Evolutionary conservation across 768 basidiomycete genomes (phyloP).

Genomic region (Baorangia bicolor): DNA sequence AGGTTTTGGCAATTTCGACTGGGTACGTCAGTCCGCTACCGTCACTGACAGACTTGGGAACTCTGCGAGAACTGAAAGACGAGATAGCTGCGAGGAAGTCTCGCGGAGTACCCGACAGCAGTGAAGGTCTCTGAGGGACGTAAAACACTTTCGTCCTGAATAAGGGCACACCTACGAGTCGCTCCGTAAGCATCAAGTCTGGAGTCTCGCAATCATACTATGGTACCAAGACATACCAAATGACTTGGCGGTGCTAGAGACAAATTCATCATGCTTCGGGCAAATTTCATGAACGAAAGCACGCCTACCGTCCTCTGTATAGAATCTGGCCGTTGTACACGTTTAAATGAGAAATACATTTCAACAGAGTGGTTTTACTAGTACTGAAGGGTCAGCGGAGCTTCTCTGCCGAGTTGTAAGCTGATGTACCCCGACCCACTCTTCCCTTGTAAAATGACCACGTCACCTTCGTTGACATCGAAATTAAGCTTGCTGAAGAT

Average conservation of each 20-base stretch:
- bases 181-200: neutral
- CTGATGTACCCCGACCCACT: constrained; percentile 67
- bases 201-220: neutral
- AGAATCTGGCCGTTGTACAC: constrained; percentile 64
- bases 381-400: constrained; percentile 6
- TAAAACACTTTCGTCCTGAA: constrained; percentile 83
- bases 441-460: constrained; percentile 74
- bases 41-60: constrained; percentile 23
- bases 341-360: constrained; percentile 80
- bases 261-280: neutral
- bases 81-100: constrained; percentile 64
- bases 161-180: constrained; percentile 60
- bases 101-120: constrained; percentile 79
- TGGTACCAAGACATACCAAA: constrained; percentile 39
- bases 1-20: constrained; percentile 54
- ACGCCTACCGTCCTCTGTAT: constrained; percentile 63
- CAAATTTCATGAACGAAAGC: neutral
- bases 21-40: constrained; percentile 37
- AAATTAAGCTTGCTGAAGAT: constrained; percentile 66
- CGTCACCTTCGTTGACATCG: constrained; percentile 65
- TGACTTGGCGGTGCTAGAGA: constrained; percentile 46
- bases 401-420: neutral
- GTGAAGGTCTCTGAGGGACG: constrained; percentile 83
- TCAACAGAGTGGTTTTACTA: constrained; percentile 74
- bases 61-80: constrained; percentile 47